Evolutionary conservation across 306 rosid genomes (phyloP).

Genomic region (barrel medic (Medicago truncatula)): MtrunA17r5.0-ANR NC_053044.1:54763001-54763500

Average conservation of each 20-base stretch:
- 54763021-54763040: slow-evolving; percentile 67
- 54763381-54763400: slow-evolving; percentile 46
- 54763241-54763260: slow-evolving; percentile 41
- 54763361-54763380: slow-evolving; percentile 37
- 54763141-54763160: background rate
- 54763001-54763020: slow-evolving; percentile 41
- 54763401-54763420: slow-evolving; percentile 44
- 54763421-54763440: slow-evolving; percentile 13
- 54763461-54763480: slow-evolving; percentile 39
- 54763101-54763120: background rate
- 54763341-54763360: slow-evolving; percentile 30
- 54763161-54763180: background rate
- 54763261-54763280: slow-evolving; percentile 33
- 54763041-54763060: slow-evolving; percentile 44
- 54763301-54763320: slow-evolving; percentile 27
- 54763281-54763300: slow-evolving; percentile 41
- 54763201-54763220: slow-evolving; percentile 6
- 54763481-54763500: slow-evolving; percentile 41
- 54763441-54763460: slow-evolving; percentile 34
- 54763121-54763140: background rate
- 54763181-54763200: background rate
- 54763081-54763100: slow-evolving; percentile 23
- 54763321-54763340: slow-evolving; percentile 49
- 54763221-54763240: slow-evolving; percentile 17
- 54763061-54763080: slow-evolving; percentile 33